Base-by-base conservation (phyloP, 768 basidiomycete species). In the Collybiopsis luxurians region DNA sequence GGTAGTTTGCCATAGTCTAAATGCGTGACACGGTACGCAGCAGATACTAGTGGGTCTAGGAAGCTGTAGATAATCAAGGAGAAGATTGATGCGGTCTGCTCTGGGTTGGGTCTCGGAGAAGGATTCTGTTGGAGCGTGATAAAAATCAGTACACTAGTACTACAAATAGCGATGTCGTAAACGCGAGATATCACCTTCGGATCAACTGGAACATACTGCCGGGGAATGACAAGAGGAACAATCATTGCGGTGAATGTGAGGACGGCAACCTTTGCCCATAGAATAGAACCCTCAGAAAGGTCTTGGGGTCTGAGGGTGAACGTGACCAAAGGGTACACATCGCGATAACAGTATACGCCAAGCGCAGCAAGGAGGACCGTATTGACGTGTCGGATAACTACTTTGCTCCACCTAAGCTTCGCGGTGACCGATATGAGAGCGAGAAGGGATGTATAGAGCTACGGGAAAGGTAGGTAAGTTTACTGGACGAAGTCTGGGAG, bases 271-370 rank as follows among this genome's bases (percentile, higher is more conserved):
- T 85, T 80, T 3, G 69, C 67, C 86, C 86, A 88, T 19, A 86
- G 66, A 31, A 82, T 56, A 49, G 66, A 57, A 6, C 82, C 79
- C 60, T 81, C 81, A 1, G 64, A 63, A 1, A 65, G 61, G 60
- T 89, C 87, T n/a, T 70, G 58, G 6, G 85, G 83, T 13, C 54
- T 34, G 23, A 75, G 68, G n/a, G 72, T 74, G 66, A 73, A 86
- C 0, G 84, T 87, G 15, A 76, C 69, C 9, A 87, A 63, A 12
- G 87, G 87, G 66, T 75, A 85, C 6, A 89, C 49, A 62, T 83
- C 79, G n/a, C 86, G 78, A 62, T 84, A 85, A 31, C 70, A 68
- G 61, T 78, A 87, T 7, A 84, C 73, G 10, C 61, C 61, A 64
- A 82, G 80, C 4, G 72, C 72, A 26, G 71, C 68, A n/a, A 84